A percentile compares a stretch with the other conserved stretches of the same genome.
Conservation (phyloP, 495 filamentous ascomycete species). For the Annulohypoxylon bovei region DNA sequence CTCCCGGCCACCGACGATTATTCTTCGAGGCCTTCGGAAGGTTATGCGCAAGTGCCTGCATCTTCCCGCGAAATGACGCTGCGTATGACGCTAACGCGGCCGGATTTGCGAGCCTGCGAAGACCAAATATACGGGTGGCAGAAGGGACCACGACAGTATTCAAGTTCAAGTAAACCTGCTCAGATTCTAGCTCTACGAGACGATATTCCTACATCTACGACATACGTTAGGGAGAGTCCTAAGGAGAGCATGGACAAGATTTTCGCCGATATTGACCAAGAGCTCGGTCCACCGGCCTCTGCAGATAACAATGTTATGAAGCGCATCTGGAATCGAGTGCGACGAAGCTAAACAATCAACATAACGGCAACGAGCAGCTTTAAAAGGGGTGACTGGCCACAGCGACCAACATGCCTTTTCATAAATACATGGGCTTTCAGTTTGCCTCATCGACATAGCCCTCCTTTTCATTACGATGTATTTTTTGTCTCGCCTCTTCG, state of each 20-base stretch:
- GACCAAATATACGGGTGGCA: conserved; percentile 69
- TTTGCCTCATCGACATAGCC: background rate
- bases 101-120: conserved; percentile 79
- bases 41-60: conserved; percentile 64
- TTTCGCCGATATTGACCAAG: conserved; percentile 49
- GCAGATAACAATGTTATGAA: conserved; percentile 44
- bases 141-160: conserved; percentile 47
- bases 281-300: conserved; percentile 30
- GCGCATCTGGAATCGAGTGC: conserved; percentile 50
- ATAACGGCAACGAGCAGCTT: background rate
- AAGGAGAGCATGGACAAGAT: conserved; percentile 49
- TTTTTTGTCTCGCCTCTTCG: background rate
- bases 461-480: conserved; percentile 1
- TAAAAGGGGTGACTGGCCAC: background rate
- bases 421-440: background rate
- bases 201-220: conserved; percentile 22
- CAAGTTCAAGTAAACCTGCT: conserved; percentile 44
- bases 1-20: conserved; percentile 23
- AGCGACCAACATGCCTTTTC: background rate
- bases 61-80: conserved; percentile 90
- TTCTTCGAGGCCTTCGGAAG: conserved; percentile 48
- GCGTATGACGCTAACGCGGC: conserved; percentile 91
- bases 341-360: conserved; percentile 28
- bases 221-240: conserved; percentile 23
- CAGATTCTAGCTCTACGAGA: conserved; percentile 33